A percentile compares a stretch with the other conserved stretches of the same genome.
These are phyloP conservation scores for Talaromyces funiculosus DNA, from an alignment of 2,329 filamentous ascomycete species.

Conservation along the genomic window DNA sequence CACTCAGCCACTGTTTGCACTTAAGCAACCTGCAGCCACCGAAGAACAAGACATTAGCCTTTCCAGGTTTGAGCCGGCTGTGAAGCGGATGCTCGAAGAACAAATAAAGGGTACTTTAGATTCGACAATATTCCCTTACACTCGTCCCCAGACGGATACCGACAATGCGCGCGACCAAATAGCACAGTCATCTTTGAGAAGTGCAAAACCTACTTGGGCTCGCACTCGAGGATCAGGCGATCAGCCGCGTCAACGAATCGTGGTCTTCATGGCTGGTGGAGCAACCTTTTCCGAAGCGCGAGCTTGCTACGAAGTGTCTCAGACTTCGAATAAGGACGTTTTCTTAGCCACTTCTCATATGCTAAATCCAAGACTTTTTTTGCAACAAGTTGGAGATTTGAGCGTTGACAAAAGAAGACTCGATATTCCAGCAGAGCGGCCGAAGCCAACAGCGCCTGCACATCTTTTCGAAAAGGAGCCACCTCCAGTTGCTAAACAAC, in stretches of 20 bases:
- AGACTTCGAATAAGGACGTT: slow-evolving; percentile 69
- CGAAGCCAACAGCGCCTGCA: slow-evolving; percentile 73
- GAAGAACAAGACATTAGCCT: slow-evolving; percentile 72
- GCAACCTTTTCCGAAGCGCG: slow-evolving; percentile 89
- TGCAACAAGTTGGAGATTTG: slow-evolving; percentile 76
- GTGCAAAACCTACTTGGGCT: slow-evolving; percentile 93
- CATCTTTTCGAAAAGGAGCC: slow-evolving; percentile 75
- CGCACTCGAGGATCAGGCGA: slow-evolving; percentile 66
- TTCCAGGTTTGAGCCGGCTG: slow-evolving; percentile 75
- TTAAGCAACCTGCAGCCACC: slow-evolving; percentile 51
- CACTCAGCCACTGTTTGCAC: slow-evolving; percentile 64
- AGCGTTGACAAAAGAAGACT: slow-evolving; percentile 68
- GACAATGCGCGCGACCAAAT: slow-evolving; percentile 47
- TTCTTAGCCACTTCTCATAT: slow-evolving; percentile 88
- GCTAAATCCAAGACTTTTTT: slow-evolving; percentile 75
- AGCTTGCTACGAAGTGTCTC: slow-evolving; percentile 79
- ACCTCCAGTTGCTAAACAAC: slow-evolving; percentile 29
- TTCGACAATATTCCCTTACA: slow-evolving; percentile 62
- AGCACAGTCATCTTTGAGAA: slow-evolving; percentile 70
- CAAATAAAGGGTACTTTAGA: slow-evolving; percentile 64
- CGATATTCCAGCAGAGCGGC: slow-evolving; percentile 73
- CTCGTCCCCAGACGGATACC: slow-evolving; percentile 53
- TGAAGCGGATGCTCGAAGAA: slow-evolving; percentile 79
- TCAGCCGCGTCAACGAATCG: slow-evolving; percentile 83
- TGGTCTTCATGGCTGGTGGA: slow-evolving; percentile 92